Base-by-base conservation (phyloP, 192 early-diverging fungal species). In the Paraglomus brasilianum region DNA sequence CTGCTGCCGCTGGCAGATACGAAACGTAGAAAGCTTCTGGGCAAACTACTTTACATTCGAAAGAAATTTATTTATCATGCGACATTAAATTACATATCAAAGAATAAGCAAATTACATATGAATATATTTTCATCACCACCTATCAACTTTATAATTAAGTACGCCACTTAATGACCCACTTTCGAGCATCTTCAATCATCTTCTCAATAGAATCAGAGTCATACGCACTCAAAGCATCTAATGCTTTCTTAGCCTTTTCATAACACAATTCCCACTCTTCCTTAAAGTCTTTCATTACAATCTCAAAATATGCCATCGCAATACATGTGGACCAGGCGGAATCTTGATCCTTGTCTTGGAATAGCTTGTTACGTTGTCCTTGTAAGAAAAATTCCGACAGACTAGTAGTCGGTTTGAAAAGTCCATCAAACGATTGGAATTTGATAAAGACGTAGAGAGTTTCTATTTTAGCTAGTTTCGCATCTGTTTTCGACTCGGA, bases 391-490 rank as follows among this genome's bases (percentile, higher is more conserved):
- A 51, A 55, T 55, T 24, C 14, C 42, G 38, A 68, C 51, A 68
- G 42, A 38, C 55, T 24, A 1, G 11, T 21, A 4, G 17, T 43
- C 22, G 51, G 50, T 44, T 11, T 22, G 43, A 68, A 55, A 24
- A 30, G 51, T 55, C 66, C 51, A 68, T 68, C 66, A 68, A 55
- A 68, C n/a, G 66, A 55, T 68, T 68, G 51, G 2, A 68, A 68
- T 13, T 21, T 43, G 21, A 68, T 55, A 55, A 56, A 55, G 6
- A 1, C 39, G 11, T 41, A 55, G 5, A 68, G 30, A n/a, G 14
- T 51, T 43, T 68, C 51, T 39, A 68, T 17, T 45, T 40, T 44
- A 15, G 9, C 9, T 9, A 10, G 21, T 66, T 38, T 66, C 6
- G 22, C 10, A 22, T 56, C 30, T 15, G 22, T 11, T 56, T n/a